Evolutionary conservation across 192 early-diverging fungal genomes (phyloP), one percentile per base, ranked within the genome.

Genomic region (Pilaira anomala): DNA sequence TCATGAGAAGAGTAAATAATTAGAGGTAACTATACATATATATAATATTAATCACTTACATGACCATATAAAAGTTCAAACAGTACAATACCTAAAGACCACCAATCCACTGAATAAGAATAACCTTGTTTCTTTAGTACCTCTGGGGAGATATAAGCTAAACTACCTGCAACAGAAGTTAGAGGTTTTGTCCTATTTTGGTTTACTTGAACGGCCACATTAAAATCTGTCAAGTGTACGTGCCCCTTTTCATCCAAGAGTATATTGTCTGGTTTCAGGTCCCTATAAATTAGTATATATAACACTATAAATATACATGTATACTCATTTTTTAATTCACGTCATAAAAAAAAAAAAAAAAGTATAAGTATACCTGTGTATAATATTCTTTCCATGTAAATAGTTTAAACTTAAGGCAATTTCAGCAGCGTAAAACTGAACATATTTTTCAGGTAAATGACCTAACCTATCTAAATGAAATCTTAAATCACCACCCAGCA

Each of bases 401-500:
- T 91, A 90, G 18, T 78, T 65, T 11, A 93, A 62, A 24, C 79
- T 86, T 19, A 81, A 75, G 18, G 86, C 74, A 6, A 90, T 41
- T 65, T 93, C 89, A 5, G 88, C 88, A 5, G 83, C 82, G 68
- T 88, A 89, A 56, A 91, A 83, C 36, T 77, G 63, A 12, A 92
- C 85, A 28, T 80, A 76, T 3, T 78, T 80, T 58, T 93, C 91
- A 13, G 73, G 75, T 60, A 94, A 76, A 0, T 63, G 69, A 3
- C 86, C 85, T 49, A 83, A 75, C 12, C 87, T 72, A 65, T 93
- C 88, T 7, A 93, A 72, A 70, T 98, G 95, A 65, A 93, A 94
- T 4, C 94, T 83, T 66, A 98, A 75, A 75, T 98, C 95, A 25
- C 95, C 94, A 68, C 95, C 94, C 36, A 93, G 74, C 94, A 94